Evolutionary conservation across 495 filamentous ascomycete genomes (phyloP), one percentile per base, ranked within the genome.

Genomic region (Melanomma pulvis-pyrius): DNA sequence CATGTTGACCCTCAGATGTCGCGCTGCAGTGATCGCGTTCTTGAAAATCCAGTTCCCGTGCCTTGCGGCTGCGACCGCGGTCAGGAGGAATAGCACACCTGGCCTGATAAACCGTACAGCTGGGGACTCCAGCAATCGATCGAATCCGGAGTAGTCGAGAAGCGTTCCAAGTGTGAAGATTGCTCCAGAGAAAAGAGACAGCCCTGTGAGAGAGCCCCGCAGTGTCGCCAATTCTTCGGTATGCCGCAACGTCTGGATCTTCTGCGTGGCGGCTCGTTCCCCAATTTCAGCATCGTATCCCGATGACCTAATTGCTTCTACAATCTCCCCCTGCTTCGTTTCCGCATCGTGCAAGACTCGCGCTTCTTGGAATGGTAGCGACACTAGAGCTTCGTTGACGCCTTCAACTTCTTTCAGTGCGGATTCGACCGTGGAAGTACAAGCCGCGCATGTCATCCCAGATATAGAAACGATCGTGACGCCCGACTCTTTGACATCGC

Each of bases 201-300:
- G 52, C 26, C 52, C 52, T 19, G 5, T 55, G 2, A 55, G 25
- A 21, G 52, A 55, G 17, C 19, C 17, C 12, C 52, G 52, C 29
- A 55, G 30, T 5, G 19, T 55, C 9, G 6, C 25, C 9, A 55
- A 26, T 22, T 55, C 52, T 55, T 8, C 12, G 21, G 52, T 55
- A 34, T 34, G 29, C 19, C 21, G 25, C n/a, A 55, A 32, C 13
- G 52, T 55, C 25, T 29, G 6, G 3, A 55, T 55, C 52, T 55
- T 55, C 25, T 34, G 52, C 13, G 52, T 7, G n/a, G 25, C n/a
- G 5, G 26, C 30, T 34, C 52, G 52, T n/a, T 32, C 28, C 12
- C 52, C 52, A 34, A 55, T 34, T n/a, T 55, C 52, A 15, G 52
- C 52, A 28, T 36, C 28, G 25, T 55, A 55, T n/a, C 52, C 52